phyloP scores from a whole-genome alignment of 345 rosid genomes.

The Kandelia obovata region DNA sequence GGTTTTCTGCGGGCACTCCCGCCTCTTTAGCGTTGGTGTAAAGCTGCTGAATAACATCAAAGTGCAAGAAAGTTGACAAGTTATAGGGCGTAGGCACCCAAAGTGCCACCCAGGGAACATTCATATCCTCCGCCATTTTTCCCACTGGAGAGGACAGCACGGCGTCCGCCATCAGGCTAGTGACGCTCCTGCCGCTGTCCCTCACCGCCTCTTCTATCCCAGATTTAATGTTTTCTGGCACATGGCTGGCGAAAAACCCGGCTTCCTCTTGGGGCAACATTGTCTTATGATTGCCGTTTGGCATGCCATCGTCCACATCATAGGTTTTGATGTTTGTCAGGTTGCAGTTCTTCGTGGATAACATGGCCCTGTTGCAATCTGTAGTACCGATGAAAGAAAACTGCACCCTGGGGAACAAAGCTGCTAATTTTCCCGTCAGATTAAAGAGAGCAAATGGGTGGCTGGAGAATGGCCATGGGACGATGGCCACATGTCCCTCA shows the following conservation, averaged over 20 bases:
- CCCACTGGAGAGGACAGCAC: background rate
- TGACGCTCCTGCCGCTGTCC: background rate
- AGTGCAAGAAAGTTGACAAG: background rate
- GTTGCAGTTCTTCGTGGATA: background rate
- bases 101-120: slow-evolving; percentile 1
- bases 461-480: background rate
- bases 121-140: slow-evolving; percentile 1
- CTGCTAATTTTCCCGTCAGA: background rate
- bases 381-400: slow-evolving; percentile 6
- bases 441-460: background rate
- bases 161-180: slow-evolving; percentile 1
- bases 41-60: background rate
- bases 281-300: background rate
- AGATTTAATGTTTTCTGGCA: background rate
- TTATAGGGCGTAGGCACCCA: slow-evolving; percentile 1
- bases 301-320: background rate
- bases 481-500: slow-evolving; percentile 1
- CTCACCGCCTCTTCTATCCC: background rate
- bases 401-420: background rate
- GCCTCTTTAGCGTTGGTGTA: background rate
- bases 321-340: background rate
- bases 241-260: too few species aligned
- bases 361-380: background rate
- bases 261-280: too few species aligned
- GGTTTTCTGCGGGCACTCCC: background rate